A percentile compares a stretch with the other conserved stretches of the same genome.
Evolutionary conservation across 352 stramenopile genomes (phyloP).

Genomic region (Pythium sukuiense): DNA sequence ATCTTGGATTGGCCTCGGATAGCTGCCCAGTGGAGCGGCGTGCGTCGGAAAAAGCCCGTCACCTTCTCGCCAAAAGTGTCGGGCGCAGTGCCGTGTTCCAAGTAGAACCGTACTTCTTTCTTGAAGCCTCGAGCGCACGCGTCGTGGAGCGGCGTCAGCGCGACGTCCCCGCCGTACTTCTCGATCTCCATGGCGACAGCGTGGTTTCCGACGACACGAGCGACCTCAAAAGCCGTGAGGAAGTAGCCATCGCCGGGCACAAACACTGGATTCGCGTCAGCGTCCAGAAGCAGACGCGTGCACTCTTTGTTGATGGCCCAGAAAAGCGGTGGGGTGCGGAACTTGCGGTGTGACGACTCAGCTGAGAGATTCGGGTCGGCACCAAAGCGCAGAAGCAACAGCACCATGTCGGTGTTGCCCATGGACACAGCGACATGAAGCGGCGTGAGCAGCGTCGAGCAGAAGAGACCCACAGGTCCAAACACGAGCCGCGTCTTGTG

Average conservation of each 20-base stretch:
- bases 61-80: slow-evolving; percentile 74
- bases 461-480: slow-evolving; percentile 54
- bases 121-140: slow-evolving; percentile 55
- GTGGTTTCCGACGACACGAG: slow-evolving; percentile 59
- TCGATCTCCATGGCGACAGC: slow-evolving; percentile 70
- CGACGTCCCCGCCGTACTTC: slow-evolving; percentile 78
- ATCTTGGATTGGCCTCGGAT: slow-evolving; percentile 65
- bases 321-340: slow-evolving; percentile 64
- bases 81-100: slow-evolving; percentile 66
- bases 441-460: slow-evolving; percentile 66
- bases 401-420: slow-evolving; percentile 63
- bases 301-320: slow-evolving; percentile 75
- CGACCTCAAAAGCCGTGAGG: slow-evolving; percentile 72
- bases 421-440: slow-evolving; percentile 75
- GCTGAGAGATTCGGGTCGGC: slow-evolving; percentile 60
- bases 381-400: slow-evolving; percentile 57
- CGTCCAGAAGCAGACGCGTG: slow-evolving; percentile 58
- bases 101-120: slow-evolving; percentile 59
- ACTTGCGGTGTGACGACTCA: slow-evolving; percentile 55
- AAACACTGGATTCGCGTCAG: slow-evolving; percentile 66
- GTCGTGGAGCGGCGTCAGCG: slow-evolving; percentile 71
- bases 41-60: slow-evolving; percentile 61
- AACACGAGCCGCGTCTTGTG: slow-evolving; percentile 48
- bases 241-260: slow-evolving; percentile 58
- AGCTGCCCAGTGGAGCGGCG: slow-evolving; percentile 77